These are phyloP conservation scores for Pseudomicrostroma phylloplanum DNA, from an alignment of 1,284 basidiomycete genomes.

Conservation along the genomic window DNA sequence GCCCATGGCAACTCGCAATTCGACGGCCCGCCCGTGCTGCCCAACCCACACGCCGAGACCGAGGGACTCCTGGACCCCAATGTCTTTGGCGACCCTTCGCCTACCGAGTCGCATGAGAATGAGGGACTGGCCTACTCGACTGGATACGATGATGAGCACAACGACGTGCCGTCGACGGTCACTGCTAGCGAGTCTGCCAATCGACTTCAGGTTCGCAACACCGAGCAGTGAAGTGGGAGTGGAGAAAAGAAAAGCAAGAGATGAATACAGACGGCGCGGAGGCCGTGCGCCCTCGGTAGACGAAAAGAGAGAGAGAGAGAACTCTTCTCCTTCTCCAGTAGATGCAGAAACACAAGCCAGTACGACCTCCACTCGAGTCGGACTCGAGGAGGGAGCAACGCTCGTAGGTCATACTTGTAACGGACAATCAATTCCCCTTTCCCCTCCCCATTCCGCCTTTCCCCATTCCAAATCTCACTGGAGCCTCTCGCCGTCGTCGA, in stretches of 20 bases:
- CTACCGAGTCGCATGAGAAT: slow-evolving; percentile 12
- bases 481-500: neutral
- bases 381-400: no score
- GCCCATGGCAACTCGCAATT: neutral
- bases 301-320: no score
- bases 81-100: slow-evolving; percentile 30
- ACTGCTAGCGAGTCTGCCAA: neutral
- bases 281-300: neutral
- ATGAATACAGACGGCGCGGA: neutral
- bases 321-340: no score
- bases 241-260: no score
- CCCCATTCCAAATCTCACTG: neutral
- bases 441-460: neutral
- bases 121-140: neutral
- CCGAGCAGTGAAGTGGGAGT: neutral
- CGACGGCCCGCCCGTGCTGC: neutral
- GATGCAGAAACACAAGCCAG: neutral
- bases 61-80: slow-evolving; percentile 20
- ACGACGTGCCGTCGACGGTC: neutral
- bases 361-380: no score
- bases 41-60: neutral
- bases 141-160: neutral
- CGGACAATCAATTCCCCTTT: neutral
- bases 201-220: neutral
- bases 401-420: neutral